Evolutionary conservation across 352 stramenopile species (phyloP), one percentile per base, ranked within the genome.

Genomic region (Albugo laibachii): DNA sequence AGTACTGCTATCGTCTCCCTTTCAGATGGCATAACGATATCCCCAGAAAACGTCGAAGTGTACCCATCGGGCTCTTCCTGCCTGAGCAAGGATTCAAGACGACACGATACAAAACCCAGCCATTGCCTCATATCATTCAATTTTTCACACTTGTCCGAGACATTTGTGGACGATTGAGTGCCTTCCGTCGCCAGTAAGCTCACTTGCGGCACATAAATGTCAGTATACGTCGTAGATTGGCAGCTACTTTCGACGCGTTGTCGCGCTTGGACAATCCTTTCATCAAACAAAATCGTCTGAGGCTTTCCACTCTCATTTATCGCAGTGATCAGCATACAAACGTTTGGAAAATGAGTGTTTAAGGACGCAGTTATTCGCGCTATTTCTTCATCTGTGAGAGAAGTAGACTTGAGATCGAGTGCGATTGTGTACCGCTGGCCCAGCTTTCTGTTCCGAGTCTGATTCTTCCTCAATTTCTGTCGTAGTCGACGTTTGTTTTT

Each of bases 251-350:
- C 74, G 3, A 83, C 37, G 2, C 77, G 77, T 40, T 52, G 64
- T 19, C 77, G 72, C 48, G 66, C 58, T 34, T 82, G 54, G 19
- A 65, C 57, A 51, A 80, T 61, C 43, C 83, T 71, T 35, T 86
- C 69, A 24, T 57, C 70, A 43, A 91, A 84, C 52, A 76, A 58
- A 36, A 87, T 66, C 13, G 74, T 87, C 36, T 70, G 66, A 21
- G 59, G 48, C 1, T 59, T 56, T 0, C 77, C 77, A n/a, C 68
- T 62, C 15, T 72, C 59, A 36, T 80, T 87, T 49, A 69, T 79
- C 18, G 77, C 74, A 38, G 63, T 80, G 34, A 91, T n/a, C 13
- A 87, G 49, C 69, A 91, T 84, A 45, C 75, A 63, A 8, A 85
- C 40, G 19, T 69, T 57, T 20, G 63, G 48, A 21, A 89, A 59